A percentile compares a stretch with the other conserved stretches of the same genome.
phyloP scores from a whole-genome alignment of 495 filamentous ascomycete genomes.

The Tuber borchii region DNA sequence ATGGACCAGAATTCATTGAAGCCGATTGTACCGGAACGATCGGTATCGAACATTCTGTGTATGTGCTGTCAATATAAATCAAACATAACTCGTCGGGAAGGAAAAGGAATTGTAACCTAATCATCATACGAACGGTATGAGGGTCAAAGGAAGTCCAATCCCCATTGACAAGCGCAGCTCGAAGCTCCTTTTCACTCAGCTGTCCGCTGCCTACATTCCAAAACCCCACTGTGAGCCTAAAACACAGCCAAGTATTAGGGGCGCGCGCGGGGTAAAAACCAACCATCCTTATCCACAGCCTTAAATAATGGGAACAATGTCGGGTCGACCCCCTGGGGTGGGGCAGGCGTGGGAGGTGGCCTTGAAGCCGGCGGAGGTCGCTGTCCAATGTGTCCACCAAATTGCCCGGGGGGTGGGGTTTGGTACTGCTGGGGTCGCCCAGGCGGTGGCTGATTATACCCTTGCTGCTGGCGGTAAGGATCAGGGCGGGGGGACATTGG shows the following conservation, averaged over 20 bases:
- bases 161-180: constrained; percentile 88
- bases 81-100: neutral
- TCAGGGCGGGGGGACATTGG: constrained; percentile 40
- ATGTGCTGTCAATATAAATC: constrained; percentile 21
- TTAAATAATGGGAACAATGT: constrained; percentile 79
- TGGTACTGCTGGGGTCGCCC: constrained; percentile 37
- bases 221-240: constrained; percentile 10
- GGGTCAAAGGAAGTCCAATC: constrained; percentile 91
- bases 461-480: constrained; percentile 39
- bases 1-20: constrained; percentile 85
- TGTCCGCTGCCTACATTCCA: constrained; percentile 60
- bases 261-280: constrained; percentile 22
- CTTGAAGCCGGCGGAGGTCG: constrained; percentile 54
- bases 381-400: constrained; percentile 44
- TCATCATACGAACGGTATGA: constrained; percentile 98
- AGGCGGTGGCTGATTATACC: constrained; percentile 40
- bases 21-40: constrained; percentile 78
- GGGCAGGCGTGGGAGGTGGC: constrained; percentile 60
- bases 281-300: constrained; percentile 78
- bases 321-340: constrained; percentile 60
- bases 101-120: constrained; percentile 46
- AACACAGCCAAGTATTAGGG: constrained; percentile 10
- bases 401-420: constrained; percentile 42
- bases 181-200: constrained; percentile 79
- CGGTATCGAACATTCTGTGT: constrained; percentile 80